phyloP scores from a whole-genome alignment of 2,329 filamentous ascomycete genomes.

The Aspergillus pseudoterreus region DNA sequence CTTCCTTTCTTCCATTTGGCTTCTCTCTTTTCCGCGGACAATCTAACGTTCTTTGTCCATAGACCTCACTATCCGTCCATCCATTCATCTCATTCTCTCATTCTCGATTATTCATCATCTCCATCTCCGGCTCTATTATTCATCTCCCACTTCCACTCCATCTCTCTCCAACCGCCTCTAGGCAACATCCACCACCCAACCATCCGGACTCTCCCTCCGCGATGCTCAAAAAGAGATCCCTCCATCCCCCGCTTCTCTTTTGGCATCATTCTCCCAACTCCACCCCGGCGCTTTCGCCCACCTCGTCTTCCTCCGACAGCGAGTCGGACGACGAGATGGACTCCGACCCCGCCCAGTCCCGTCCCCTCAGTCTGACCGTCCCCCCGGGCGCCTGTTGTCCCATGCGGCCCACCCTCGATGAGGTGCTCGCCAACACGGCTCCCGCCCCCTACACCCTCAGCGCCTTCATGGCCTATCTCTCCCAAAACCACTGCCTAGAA shows the following conservation, averaged over 20 bases:
- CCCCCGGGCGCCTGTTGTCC: constrained; percentile 37
- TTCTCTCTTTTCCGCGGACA: background rate
- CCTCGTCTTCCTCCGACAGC: constrained; percentile 38
- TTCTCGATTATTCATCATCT: no score
- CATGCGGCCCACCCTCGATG: constrained; percentile 69
- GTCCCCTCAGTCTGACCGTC: constrained; percentile 43
- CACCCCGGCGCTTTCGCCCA: constrained; percentile 44
- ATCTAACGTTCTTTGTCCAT: constrained; percentile 8
- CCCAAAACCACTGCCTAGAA: constrained; percentile 94
- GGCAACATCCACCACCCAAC: background rate
- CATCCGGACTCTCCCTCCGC: constrained; percentile 13
- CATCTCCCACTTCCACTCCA: no score
- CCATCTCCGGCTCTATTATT: no score
- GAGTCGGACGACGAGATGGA: constrained; percentile 45
- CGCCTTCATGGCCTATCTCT: constrained; percentile 94
- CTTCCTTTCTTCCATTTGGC: background rate
- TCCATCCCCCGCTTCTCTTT: constrained; percentile 32
- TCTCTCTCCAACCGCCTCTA: no score
- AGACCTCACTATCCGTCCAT: no score
- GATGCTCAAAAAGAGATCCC: constrained; percentile 38
- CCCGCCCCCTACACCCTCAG: constrained; percentile 84
- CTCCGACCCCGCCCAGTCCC: constrained; percentile 39
- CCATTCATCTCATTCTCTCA: no score
- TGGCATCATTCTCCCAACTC: constrained; percentile 40
- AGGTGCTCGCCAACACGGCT: constrained; percentile 83